Conservation (phyloP, 73 alveolate species). For the Paramecium primaurelia region DNA sequence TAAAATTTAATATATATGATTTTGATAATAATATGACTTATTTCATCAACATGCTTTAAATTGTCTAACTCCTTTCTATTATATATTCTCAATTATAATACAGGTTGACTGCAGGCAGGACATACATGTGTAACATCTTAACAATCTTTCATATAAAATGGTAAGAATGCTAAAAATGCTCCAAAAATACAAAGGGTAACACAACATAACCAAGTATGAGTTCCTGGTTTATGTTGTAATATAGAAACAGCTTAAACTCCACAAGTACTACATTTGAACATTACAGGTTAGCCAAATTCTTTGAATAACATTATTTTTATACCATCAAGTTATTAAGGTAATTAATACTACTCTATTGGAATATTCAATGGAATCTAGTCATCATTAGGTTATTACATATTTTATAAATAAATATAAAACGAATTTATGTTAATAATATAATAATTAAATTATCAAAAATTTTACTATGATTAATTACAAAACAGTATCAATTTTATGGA, state of each 20-base stretch:
- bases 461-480: background rate
- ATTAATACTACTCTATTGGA: background rate
- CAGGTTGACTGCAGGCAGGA: background rate
- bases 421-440: background rate
- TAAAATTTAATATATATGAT: background rate
- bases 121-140: slow-evolving; percentile 8
- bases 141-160: slow-evolving; percentile 23
- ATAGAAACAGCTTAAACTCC: background rate
- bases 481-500: background rate
- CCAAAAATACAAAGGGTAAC: background rate
- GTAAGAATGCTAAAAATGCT: slow-evolving; percentile 10
- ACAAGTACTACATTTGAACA: background rate
- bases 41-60: slow-evolving; percentile 15
- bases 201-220: slow-evolving; percentile 24
- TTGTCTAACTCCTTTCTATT: background rate
- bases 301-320: background rate
- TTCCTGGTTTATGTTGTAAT: background rate
- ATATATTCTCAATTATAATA: background rate
- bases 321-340: background rate
- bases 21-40: background rate
- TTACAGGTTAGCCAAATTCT: background rate
- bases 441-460: background rate
- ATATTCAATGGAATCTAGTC: background rate
- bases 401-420: background rate
- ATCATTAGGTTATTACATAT: background rate